phyloP scores from a whole-genome alignment of 2,329 filamentous ascomycete genomes.

The Penicillium sp. region DNA sequence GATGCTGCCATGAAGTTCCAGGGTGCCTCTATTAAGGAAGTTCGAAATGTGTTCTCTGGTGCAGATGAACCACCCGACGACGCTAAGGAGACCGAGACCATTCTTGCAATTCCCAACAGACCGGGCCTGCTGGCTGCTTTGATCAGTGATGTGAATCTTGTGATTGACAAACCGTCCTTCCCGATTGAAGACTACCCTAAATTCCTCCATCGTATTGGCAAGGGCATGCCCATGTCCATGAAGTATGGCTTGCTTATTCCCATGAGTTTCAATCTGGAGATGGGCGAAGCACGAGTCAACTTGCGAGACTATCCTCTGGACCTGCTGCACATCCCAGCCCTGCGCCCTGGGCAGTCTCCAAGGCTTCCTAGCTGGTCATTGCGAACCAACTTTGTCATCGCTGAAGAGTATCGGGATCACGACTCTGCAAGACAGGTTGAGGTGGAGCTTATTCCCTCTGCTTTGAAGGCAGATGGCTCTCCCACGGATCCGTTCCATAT shows the following conservation, averaged over 20 bases:
- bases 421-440: constrained; percentile 78
- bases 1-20: constrained; percentile 71
- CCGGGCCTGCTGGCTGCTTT: constrained; percentile 78
- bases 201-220: constrained; percentile 87
- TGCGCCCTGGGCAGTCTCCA: constrained; percentile 76
- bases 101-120: constrained; percentile 80
- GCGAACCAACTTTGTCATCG: constrained; percentile 89
- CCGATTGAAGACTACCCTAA: constrained; percentile 75
- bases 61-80: constrained; percentile 78
- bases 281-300: constrained; percentile 84
- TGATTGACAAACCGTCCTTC: constrained; percentile 91
- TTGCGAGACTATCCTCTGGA: constrained; percentile 93
- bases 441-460: constrained; percentile 79
- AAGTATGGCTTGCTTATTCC: constrained; percentile 86
- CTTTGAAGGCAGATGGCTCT: constrained; percentile 56
- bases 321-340: constrained; percentile 80
- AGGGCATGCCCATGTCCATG: constrained; percentile 91
- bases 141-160: constrained; percentile 80
- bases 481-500: constrained; percentile 70
- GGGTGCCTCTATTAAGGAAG: constrained; percentile 71
- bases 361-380: constrained; percentile 79
- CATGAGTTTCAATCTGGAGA: constrained; percentile 82
- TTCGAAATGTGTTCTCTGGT: constrained; percentile 79
- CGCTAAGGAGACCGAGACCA: constrained; percentile 75
- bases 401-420: constrained; percentile 81